Percentiles rank a stretch among this genome's conserved stretches.
phyloP scores from a whole-genome alignment of 2,329 filamentous ascomycete species.

The Curvularia hawaiiensis region DNA sequence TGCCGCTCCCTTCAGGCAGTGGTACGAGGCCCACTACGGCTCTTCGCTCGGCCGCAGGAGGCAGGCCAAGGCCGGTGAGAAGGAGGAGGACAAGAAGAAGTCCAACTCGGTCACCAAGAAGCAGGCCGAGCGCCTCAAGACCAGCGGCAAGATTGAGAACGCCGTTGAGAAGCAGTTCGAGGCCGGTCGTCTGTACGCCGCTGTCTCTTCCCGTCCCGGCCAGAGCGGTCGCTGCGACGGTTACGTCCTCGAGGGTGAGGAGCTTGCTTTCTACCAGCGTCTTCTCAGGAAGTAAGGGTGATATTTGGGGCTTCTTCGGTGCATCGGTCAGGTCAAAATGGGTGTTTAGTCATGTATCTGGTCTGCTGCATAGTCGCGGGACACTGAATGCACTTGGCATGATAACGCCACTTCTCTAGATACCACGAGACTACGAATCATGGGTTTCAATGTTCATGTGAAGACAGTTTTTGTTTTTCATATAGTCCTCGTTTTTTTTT shows the following conservation, averaged over 20 bases:
- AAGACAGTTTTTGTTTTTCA: conserved; percentile 11
- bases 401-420: conserved; percentile 47
- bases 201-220: conserved; percentile 89
- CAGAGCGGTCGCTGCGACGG: conserved; percentile 97
- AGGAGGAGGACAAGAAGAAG: conserved; percentile 90
- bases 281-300: conserved; percentile 91
- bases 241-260: conserved; percentile 98
- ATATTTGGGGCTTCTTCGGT: conserved; percentile 47
- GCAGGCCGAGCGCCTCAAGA: conserved; percentile 85
- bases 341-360: conserved; percentile 50
- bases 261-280: conserved; percentile 99
- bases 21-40: conserved; percentile 99
- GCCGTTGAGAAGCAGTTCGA: conserved; percentile 99
- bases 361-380: conserved; percentile 45
- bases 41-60: conserved; percentile 85
- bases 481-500: not conserved
- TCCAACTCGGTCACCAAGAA: conserved; percentile 95
- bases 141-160: conserved; percentile 87
- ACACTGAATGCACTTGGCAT: conserved; percentile 47
- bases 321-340: conserved; percentile 50
- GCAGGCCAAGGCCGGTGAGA: conserved; percentile 77
- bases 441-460: conserved; percentile 39
- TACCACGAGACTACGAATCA: conserved; percentile 48
- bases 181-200: conserved; percentile 95
- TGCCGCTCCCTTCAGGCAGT: conserved; percentile 98